phyloP scores from a whole-genome alignment of 2,329 filamentous ascomycete genomes.

The Sordariomycetes sp. region DNA sequence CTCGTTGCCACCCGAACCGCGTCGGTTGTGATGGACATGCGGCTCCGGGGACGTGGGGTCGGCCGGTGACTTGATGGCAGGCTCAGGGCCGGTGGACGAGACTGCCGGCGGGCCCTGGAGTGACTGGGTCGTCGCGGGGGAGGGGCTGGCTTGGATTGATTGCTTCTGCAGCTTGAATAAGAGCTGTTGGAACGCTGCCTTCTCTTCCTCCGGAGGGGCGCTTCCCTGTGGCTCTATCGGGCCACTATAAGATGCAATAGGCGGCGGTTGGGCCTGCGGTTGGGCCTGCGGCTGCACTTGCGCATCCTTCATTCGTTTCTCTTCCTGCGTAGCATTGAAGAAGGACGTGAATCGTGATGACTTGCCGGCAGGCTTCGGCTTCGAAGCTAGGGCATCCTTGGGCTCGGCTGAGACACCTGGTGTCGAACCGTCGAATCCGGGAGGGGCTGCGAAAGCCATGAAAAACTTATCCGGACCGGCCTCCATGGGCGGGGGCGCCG shows the following conservation, averaged over 20 bases:
- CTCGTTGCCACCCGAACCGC: neutral
- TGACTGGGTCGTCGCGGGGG: constrained; percentile 19
- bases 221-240: constrained; percentile 13
- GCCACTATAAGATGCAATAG: constrained; percentile 1
- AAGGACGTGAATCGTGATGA: constrained; percentile 82
- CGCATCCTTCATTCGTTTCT: constrained; percentile 1
- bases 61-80: constrained; percentile 11
- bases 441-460: constrained; percentile 35
- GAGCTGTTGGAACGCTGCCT: constrained; percentile 75
- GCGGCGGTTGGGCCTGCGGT: neutral
- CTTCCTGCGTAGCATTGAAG: constrained; percentile 35
- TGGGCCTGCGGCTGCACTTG: constrained; percentile 6
- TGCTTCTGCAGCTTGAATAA: constrained; percentile 68
- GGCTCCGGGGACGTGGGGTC: neutral
- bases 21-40: neutral
- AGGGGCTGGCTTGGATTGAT: constrained; percentile 27
- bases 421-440: constrained; percentile 23
- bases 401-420: constrained; percentile 15
- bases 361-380: constrained; percentile 45
- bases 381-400: constrained; percentile 26
- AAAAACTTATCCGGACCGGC: constrained; percentile 71
- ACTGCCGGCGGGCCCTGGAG: constrained; percentile 15
- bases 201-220: constrained; percentile 53
- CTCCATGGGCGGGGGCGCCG: constrained; percentile 50
- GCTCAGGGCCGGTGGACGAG: constrained; percentile 7